Evolutionary conservation across 352 stramenopile species (phyloP), one percentile per base, ranked within the genome.

Genomic region (Globisporangium cystogenes): DNA sequence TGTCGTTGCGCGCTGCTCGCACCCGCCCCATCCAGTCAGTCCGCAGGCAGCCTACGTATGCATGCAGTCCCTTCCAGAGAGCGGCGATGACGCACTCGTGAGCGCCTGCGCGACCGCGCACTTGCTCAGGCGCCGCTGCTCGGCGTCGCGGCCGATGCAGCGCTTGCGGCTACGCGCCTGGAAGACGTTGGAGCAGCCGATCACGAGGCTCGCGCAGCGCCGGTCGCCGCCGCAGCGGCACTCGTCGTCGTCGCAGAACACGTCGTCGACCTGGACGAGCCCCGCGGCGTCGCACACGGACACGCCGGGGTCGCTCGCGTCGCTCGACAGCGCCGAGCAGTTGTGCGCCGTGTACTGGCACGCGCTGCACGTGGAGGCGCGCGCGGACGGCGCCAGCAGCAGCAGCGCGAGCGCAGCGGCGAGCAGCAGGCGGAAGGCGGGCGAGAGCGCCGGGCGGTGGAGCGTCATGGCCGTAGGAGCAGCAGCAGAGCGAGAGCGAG

Each of bases 211-310:
- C 31, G 75, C 79, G 46, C 83, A 94, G 39, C 61, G 49, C 60
- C 76, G 72, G 37, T 57, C 71, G 8, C 63, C 57, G 1, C 65
- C 65, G 53, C 83, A 94, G 27, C 55, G 41, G 33, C 81, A 94
- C 42, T 81, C 70, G 46, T 72, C 60, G 42, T 71, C 58, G 42
- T 82, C 72, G 39, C 83, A 94, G 52, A 94, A 90, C 12, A 93
- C 76, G 51, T 94, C 83, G 57, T 92, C 83, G 29, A 90, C 64
- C 59, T 91, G 79, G 46, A 94, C 87, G 12, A 62, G 56, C 31
- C 77, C 75, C 14, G 55, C 47, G 0, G 57, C 59, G 44, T 89
- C 62, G 52, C 83, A 94, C 48, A 94, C 83, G 26, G 70, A 31
- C 6, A 80, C 23, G 23, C 26, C 57, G 12, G 11, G 7, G 55